phyloP scores from a whole-genome alignment of 257 asterid genomes.

The Solanum chmielewskii region DNA sequence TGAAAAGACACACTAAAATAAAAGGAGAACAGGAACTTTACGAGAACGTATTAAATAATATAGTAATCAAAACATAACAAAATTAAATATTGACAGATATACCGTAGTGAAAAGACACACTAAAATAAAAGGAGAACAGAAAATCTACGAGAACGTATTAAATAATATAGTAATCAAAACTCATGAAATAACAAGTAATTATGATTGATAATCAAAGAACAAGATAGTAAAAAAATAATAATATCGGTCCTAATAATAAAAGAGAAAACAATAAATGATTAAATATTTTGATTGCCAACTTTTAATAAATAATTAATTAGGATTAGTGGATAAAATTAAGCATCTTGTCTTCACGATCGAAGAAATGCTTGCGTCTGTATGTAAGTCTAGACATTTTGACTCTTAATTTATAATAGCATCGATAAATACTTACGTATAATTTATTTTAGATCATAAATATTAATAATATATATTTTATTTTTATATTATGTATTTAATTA shows the following conservation, averaged over 20 bases:
- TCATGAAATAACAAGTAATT: neutral
- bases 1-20: neutral
- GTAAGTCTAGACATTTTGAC: neutral
- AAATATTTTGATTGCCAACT: neutral
- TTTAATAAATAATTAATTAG: neutral
- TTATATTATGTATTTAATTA: neutral
- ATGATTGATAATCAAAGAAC: neutral
- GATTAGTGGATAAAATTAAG: neutral
- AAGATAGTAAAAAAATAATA: neutral
- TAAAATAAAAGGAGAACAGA: neutral
- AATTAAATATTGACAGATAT: neutral
- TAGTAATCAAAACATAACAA: neutral
- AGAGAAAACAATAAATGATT: neutral
- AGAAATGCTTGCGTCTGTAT: neutral
- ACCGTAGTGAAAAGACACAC: neutral
- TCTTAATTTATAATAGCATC: neutral
- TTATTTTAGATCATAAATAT: neutral
- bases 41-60: neutral
- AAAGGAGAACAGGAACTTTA: neutral
- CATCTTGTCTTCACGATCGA: neutral
- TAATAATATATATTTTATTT: neutral
- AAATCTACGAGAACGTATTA: neutral
- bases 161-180: neutral
- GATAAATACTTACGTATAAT: neutral
- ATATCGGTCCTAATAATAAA: neutral